Evolutionary conservation across 345 rosid genomes (phyloP), one percentile per base, ranked within the genome.

Genomic region (Moricandia arvensis): DNA sequence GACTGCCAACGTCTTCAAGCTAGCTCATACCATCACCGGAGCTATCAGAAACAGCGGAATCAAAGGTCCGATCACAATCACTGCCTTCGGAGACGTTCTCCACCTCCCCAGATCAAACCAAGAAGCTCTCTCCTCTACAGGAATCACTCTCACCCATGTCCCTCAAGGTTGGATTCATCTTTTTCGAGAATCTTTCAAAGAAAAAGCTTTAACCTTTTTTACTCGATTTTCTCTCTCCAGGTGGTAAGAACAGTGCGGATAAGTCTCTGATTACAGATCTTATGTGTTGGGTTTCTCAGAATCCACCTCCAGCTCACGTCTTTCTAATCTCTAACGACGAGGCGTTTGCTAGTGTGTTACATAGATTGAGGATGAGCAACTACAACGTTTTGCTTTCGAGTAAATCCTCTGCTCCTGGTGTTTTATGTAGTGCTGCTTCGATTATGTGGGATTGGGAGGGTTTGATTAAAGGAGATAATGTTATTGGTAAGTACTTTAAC

Each of bases 221-320:
- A 9, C 8, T 38, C 5, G 5, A 33, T n/a, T n/a, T n/a, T n/a
- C 37, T 38, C 45, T 38, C n/a, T 11, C 0, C 83, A 93, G 97
- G 94, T 78, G 91, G 93, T 65, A 93, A 93, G 76, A 91, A 86
- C 80, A 86, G 93, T 83, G 88, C 91, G 55, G 98, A 93, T 79
- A 85, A 88, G 69, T 88, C 91, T 27, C 84, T 93, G 37, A 86
- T 89, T 1, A 75, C 88, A 3, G 97, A 87, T 84, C 89, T 96
- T 3, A 82, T 93, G 95, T 86, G 59, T 30, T 96, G 97, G 99
- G 88, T 86, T 64, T 87, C 97, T 18, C 90, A 90, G 78, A 89
- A 93, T 78, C 99, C 99, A 63, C 98, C 99, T 8, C 99, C 99
- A 12, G 98, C 93, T 9, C 98, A 96, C 82, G 81, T 96, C 43